These are phyloP conservation scores for Termitomyces titanicus DNA, from an alignment of 768 basidiomycete species.

Conservation along the genomic window DNA sequence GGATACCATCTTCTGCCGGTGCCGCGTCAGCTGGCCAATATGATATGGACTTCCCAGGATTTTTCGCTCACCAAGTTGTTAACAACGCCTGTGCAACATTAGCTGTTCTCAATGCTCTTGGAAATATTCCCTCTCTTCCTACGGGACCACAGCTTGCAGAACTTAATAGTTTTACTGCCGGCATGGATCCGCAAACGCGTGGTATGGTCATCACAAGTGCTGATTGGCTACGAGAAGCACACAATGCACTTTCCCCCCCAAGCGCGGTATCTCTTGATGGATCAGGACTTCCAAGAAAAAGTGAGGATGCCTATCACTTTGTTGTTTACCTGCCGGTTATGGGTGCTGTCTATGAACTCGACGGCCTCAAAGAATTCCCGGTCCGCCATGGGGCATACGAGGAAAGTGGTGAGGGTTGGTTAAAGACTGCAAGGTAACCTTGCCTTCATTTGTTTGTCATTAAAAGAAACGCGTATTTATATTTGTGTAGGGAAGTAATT, in stretches of 20 bases:
- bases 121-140: conserved; percentile 67
- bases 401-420: conserved; percentile 77
- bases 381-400: conserved; percentile 77
- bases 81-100: conserved; percentile 98
- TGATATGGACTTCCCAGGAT: conserved; percentile 76
- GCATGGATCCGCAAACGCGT: conserved; percentile 85
- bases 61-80: conserved; percentile 92
- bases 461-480: conserved; percentile 17
- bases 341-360: conserved; percentile 88
- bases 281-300: conserved; percentile 60
- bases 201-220: conserved; percentile 79
- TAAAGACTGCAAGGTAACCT: conserved; percentile 67
- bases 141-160: conserved; percentile 69
- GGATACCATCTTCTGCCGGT: conserved; percentile 59
- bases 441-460: conserved; percentile 13
- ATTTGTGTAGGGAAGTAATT: conserved; percentile 63
- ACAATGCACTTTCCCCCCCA: conserved; percentile 92
- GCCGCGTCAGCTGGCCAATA: conserved; percentile 51
- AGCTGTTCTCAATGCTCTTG: conserved; percentile 88
- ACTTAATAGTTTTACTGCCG: conserved; percentile 71
- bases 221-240: conserved; percentile 78
- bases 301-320: conserved; percentile 93
- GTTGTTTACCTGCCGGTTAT: conserved; percentile 87
- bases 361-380: conserved; percentile 79
- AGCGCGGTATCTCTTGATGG: conserved; percentile 86